Conservation (phyloP, 116 monocot genomes). For the Posidonia oceanica region DNA sequence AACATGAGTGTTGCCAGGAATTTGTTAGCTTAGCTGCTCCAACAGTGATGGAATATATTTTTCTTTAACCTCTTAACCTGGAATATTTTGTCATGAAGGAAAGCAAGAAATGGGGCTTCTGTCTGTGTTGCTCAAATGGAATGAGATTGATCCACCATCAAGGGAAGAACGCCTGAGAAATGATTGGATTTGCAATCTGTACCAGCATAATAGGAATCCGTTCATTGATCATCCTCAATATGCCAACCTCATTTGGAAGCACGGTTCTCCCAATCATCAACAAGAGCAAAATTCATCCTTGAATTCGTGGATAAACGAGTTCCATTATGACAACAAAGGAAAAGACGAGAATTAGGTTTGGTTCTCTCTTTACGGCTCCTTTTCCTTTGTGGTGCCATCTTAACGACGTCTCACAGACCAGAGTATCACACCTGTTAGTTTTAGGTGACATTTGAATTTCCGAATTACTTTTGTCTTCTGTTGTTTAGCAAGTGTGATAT, state of each 20-base stretch:
- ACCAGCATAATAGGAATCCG: slow-evolving; percentile 82
- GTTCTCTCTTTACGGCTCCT: neutral
- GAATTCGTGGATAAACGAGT: slow-evolving; percentile 30
- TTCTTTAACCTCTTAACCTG: neutral
- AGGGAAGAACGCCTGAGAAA: slow-evolving; percentile 57
- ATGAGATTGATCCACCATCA: slow-evolving; percentile 74
- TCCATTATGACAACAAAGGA: slow-evolving; percentile 35
- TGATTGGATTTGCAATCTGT: slow-evolving; percentile 46
- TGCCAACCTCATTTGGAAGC: slow-evolving; percentile 64
- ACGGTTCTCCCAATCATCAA: slow-evolving; percentile 1
- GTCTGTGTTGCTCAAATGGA: slow-evolving; percentile 62
- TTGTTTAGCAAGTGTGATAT: too few species aligned
- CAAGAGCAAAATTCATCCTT: neutral
- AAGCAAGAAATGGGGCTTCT: slow-evolving; percentile 71
- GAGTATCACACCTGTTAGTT: neutral
- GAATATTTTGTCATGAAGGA: slow-evolving; percentile 24
- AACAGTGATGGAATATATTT: neutral
- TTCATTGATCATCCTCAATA: slow-evolving; percentile 87
- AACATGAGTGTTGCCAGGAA: too few species aligned
- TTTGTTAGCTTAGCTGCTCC: too few species aligned
- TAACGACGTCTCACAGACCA: neutral
- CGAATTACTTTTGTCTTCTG: too few species aligned
- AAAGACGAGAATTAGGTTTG: slow-evolving; percentile 43
- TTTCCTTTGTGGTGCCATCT: too few species aligned
- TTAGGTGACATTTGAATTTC: too few species aligned